Base-by-base conservation (phyloP, 2,329 filamentous ascomycete genomes). In the Colletotrichum sp. region DNA sequence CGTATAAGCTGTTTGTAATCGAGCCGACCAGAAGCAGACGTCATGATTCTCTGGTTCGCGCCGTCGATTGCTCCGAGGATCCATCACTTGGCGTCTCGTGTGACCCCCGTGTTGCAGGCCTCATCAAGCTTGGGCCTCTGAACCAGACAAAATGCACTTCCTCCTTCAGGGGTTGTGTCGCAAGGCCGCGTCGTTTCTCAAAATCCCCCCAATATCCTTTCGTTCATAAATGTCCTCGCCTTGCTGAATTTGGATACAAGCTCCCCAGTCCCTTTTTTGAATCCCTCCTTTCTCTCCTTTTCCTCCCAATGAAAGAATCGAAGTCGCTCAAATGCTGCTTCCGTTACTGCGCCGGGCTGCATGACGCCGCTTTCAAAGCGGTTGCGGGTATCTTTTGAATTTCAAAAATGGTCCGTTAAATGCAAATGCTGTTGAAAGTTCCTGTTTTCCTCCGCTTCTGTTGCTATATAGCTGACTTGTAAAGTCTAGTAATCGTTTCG, bases 81-180 rank as follows among this genome's bases (percentile, higher is more conserved):
- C 55, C 30, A 39, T 39, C 24, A 69, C 71, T 64, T 64, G 57
- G 57, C 30, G 71, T 55, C 32, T 71, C 26, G 67, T 70, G 32
- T 57, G 71, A 34, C 39, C 71, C 59, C 71, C 44, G 68, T 71
- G 26, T 71, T 28, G 59, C 71, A 62, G 67, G 64, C 59, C 57
- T n/a, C 66, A 8, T 62, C 57, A 52, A 64, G 59, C 71, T 74
- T 74, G 44, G 68, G 49, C 68, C 57, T 70, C 24, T 26, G 24
- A 26, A n/a, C 68, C 36, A 34, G 24, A 34, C 55, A n/a, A 70
- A 62, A 62, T 21, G 24, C 15, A 26, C 26, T 12, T n/a, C 39
- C 39, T 62, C 12, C 16, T 32, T 26, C 68, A 44, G 34, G 57
- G 55, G 57, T 16, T 70, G 16, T 26, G 34, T 63, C 39, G 39